Percentiles rank a stretch among this genome's conserved stretches.
Conservation (phyloP, 2,329 filamentous ascomycete species). For the Colletotrichum graminicola region DNA sequence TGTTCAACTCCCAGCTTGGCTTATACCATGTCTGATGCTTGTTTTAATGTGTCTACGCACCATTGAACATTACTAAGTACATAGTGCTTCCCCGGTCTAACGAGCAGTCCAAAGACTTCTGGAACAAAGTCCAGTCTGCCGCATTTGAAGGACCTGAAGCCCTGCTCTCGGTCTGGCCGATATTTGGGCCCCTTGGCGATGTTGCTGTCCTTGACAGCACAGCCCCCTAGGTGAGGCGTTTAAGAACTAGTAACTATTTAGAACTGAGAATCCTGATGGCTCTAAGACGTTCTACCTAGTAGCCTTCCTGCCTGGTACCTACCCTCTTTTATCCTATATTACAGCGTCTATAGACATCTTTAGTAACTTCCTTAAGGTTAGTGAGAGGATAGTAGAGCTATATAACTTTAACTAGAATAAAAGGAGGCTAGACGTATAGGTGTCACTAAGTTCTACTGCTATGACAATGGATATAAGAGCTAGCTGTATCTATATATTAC, state of each 20-base stretch:
- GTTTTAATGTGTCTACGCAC: conserved; percentile 7
- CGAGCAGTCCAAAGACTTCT: conserved; percentile 11
- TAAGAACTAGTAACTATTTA: conserved; percentile 7
- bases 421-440: not conserved
- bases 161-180: conserved; percentile 15
- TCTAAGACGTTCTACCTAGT: conserved; percentile 10
- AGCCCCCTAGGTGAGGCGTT: conserved; percentile 8
- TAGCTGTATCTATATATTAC: conserved; percentile 11
- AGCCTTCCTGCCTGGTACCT: conserved; percentile 11
- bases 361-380: conserved; percentile 1
- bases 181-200: conserved; percentile 4
- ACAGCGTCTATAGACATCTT: not conserved
- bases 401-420: not conserved
- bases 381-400: conserved; percentile 5
- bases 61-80: conserved; percentile 6
- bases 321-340: conserved; percentile 13
- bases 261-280: not conserved
- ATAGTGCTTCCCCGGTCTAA: conserved; percentile 14
- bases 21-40: not conserved
- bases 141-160: not conserved
- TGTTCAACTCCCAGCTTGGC: too few species aligned
- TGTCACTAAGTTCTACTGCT: conserved; percentile 6
- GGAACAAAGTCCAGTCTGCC: conserved; percentile 7
- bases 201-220: conserved; percentile 13
- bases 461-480: not conserved